Percentiles rank a stretch among this genome's conserved stretches.
phyloP scores from a whole-genome alignment of 2,329 filamentous ascomycete genomes.

The Fusarium sp. region DNA sequence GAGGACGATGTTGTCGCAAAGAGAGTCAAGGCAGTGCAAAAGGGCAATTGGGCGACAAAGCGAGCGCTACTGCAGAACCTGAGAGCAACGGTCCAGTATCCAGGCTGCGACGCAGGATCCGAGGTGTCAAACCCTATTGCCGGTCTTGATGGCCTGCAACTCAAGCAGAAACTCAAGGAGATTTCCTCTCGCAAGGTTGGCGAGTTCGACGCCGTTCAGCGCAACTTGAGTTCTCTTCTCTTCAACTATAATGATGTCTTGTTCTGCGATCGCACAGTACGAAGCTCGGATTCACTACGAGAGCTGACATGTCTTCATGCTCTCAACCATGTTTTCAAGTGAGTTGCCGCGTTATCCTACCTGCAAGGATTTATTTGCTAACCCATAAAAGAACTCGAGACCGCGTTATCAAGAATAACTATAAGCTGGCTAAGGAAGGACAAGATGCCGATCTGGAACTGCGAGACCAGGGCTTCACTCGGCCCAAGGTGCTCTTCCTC shows the following conservation, averaged over 20 bases:
- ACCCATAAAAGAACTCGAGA: conserved; percentile 76
- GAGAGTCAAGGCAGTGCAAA: conserved; percentile 65
- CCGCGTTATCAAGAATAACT: conserved; percentile 91
- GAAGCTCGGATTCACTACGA: conserved; percentile 77
- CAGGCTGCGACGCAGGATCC: conserved; percentile 56
- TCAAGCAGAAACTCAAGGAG: conserved; percentile 78
- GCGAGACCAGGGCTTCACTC: conserved; percentile 93
- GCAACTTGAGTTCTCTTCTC: conserved; percentile 75
- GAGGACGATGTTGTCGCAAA: conserved; percentile 71
- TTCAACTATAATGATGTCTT: conserved; percentile 88
- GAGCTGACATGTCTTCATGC: conserved; percentile 84
- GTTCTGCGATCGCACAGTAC: conserved; percentile 77
- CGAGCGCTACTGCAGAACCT: conserved; percentile 62
- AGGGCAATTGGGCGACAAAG: conserved; percentile 64
- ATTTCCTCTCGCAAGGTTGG: conserved; percentile 66
- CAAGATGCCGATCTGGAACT: conserved; percentile 77
- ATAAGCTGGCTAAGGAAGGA: conserved; percentile 77
- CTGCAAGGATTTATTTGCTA: conserved; percentile 15
- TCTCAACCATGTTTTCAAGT: conserved; percentile 93
- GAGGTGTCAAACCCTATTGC: conserved; percentile 53
- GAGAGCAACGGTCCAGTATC: conserved; percentile 62
- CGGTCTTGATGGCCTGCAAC: conserved; percentile 63
- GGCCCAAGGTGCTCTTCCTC: conserved; percentile 92
- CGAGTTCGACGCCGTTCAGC: conserved; percentile 72
- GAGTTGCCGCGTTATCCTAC: conserved; percentile 46